phyloP scores from a whole-genome alignment of 2,329 filamentous ascomycete genomes.

The Pyricularia pennisetigena region DNA sequence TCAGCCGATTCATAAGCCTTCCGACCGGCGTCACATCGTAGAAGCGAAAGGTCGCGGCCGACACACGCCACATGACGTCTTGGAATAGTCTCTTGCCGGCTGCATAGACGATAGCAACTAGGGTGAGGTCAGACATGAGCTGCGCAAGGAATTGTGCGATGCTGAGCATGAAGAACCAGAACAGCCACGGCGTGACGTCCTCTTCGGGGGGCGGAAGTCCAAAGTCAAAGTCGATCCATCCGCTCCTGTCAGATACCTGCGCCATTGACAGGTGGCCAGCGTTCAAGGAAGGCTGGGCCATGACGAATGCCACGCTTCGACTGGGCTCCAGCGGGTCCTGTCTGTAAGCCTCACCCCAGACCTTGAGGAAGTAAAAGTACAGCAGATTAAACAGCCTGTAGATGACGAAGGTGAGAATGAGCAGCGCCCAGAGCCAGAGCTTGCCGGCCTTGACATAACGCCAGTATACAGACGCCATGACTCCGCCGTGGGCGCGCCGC shows the following conservation, averaged over 20 bases:
- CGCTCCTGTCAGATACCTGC: neutral
- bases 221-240: constrained; percentile 18
- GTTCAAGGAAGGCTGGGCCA: neutral
- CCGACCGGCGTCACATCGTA: constrained; percentile 87
- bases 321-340: neutral
- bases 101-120: constrained; percentile 69
- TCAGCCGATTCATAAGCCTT: constrained; percentile 84
- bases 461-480: constrained; percentile 70
- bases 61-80: constrained; percentile 62
- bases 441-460: constrained; percentile 76
- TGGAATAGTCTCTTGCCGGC: constrained; percentile 69
- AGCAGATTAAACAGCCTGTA: constrained; percentile 56
- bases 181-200: constrained; percentile 65
- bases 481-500: constrained; percentile 61
- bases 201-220: constrained; percentile 55
- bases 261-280: neutral
- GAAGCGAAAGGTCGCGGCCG: constrained; percentile 76
- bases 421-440: constrained; percentile 59
- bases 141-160: constrained; percentile 48
- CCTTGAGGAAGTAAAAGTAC: constrained; percentile 74
- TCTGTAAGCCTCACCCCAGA: constrained; percentile 72
- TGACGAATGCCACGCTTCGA: neutral
- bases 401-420: constrained; percentile 51
- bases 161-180: constrained; percentile 59
- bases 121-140: constrained; percentile 52